Evolutionary conservation across 768 basidiomycete species (phyloP).

Genomic region (Auriscalpium orientale): DNA sequence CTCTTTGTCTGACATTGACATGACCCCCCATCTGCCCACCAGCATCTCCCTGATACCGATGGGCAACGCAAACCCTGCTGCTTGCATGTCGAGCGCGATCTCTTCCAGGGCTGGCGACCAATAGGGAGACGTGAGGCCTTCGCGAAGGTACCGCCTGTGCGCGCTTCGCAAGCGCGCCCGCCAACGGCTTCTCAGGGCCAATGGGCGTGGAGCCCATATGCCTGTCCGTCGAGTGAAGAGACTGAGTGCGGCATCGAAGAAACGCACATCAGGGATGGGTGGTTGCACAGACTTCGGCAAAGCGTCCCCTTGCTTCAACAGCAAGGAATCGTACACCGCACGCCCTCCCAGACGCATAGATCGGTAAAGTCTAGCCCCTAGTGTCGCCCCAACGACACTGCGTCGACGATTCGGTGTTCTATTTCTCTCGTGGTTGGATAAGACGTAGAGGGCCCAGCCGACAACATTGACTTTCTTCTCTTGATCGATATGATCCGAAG

Average conservation of each 20-base stretch:
- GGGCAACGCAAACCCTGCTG: constrained; percentile 7
- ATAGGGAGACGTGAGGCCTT: not conserved
- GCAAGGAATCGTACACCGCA: not conserved
- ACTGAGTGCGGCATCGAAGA: constrained; percentile 56
- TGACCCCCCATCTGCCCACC: constrained; percentile 3
- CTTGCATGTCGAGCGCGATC: constrained; percentile 1
- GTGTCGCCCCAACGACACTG: not conserved
- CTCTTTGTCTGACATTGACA: not conserved
- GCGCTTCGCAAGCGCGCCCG: constrained; percentile 24
- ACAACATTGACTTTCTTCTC: not conserved
- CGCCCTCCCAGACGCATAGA: not conserved
- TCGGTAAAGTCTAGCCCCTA: not conserved
- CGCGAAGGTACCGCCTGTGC: not conserved
- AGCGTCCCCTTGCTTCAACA: not conserved
- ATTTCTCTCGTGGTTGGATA: not conserved
- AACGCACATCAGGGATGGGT: constrained; percentile 22
- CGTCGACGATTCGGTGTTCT: not conserved
- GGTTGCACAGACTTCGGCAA: not conserved
- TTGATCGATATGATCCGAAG: too few species aligned
- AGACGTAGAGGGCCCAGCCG: not conserved
- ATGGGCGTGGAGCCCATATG: constrained; percentile 10
- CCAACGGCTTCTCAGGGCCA: constrained; percentile 21
- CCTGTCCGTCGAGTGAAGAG: constrained; percentile 22
- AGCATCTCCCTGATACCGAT: constrained; percentile 4
- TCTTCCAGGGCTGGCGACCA: constrained; percentile 10